Evolutionary conservation across 768 basidiomycete genomes (phyloP).

Genomic region (Xanthoconium purpureum): DNA sequence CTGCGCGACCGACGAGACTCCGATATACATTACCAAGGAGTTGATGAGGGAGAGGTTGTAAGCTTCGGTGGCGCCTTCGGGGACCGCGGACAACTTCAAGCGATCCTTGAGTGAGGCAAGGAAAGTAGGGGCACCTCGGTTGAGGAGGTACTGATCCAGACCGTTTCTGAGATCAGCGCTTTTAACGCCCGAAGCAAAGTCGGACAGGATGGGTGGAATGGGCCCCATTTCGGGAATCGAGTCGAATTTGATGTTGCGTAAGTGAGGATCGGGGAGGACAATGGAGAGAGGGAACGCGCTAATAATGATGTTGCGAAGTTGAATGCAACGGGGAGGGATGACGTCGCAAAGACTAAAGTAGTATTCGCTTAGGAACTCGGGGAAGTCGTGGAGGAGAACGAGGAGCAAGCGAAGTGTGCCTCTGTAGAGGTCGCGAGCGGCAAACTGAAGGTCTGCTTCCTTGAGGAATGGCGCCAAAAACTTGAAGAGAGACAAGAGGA

Average conservation of each 20-base stretch:
- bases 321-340: constrained; percentile 90
- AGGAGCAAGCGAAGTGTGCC: constrained; percentile 88
- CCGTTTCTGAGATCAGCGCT: constrained; percentile 72
- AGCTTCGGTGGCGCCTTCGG: constrained; percentile 49
- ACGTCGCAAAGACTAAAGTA: constrained; percentile 94
- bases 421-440: constrained; percentile 84
- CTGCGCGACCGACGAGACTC: constrained; percentile 89
- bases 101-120: constrained; percentile 77
- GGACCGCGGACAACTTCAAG: constrained; percentile 48
- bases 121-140: constrained; percentile 68
- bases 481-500: constrained; percentile 90
- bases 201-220: constrained; percentile 87
- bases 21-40: constrained; percentile 92
- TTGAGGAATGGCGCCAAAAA: constrained; percentile 92
- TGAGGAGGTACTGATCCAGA: constrained; percentile 84
- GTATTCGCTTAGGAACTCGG: constrained; percentile 95
- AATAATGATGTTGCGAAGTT: constrained; percentile 94
- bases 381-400: constrained; percentile 97
- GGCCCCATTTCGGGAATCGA: constrained; percentile 86
- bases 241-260: constrained; percentile 71
- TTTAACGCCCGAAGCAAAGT: constrained; percentile 83
- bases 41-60: constrained; percentile 93
- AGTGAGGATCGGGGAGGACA: constrained; percentile 81
- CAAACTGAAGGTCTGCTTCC: constrained; percentile 71
- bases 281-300: constrained; percentile 88